Evolutionary conservation across 2,329 filamentous ascomycete species (phyloP), one percentile per base, ranked within the genome.

Genomic region (Pseudogymnoascus sp.): DNA sequence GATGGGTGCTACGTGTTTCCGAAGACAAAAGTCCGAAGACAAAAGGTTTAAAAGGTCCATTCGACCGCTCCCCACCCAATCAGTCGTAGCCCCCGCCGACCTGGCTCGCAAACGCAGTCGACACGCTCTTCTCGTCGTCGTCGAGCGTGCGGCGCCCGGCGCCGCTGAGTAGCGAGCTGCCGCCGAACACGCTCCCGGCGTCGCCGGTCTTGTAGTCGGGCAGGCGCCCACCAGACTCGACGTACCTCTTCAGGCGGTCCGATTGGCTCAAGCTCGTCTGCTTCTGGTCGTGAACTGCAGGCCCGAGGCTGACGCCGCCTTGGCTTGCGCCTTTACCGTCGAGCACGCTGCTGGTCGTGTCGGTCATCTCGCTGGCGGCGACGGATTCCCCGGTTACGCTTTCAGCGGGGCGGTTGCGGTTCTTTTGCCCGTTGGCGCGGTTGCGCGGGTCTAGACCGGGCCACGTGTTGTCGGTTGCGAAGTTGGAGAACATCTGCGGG

Each of bases 91-190:
- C 69, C 62, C 70, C 69, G 58, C 90, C 91, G 66, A 96, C 85
- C 74, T 97, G 94, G 76, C 91, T 96, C 63, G 92, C 92, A 76
- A 97, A 99, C 56, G 92, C 92, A 58, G 94, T 97, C 70, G 90
- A 96, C 69, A 97, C 84, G 74, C 92, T 97, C 75, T 94, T 90
- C 69, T 94, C 90, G 71, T 97, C 94, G 66, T 99, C 94, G 66
- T 99, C 94, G 87, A 84, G 58, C 78, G 79, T 62, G 35, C 70
- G 70, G 23, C 70, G 67, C 3, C 55, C 55, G 9, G 55, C 55
- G 38, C 67, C 68, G 65, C 68, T 67, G 18, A 72, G 58, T 52
- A 71, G 75, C 37, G 76, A 78, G 67, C 86, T 87, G 61, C 75
- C 78, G 59, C 82, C 85, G 69, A 83, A 90, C 58, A 86, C 83